phyloP scores from a whole-genome alignment of 192 early-diverging fungal genomes.

The Linnemannia schmuckeri region DNA sequence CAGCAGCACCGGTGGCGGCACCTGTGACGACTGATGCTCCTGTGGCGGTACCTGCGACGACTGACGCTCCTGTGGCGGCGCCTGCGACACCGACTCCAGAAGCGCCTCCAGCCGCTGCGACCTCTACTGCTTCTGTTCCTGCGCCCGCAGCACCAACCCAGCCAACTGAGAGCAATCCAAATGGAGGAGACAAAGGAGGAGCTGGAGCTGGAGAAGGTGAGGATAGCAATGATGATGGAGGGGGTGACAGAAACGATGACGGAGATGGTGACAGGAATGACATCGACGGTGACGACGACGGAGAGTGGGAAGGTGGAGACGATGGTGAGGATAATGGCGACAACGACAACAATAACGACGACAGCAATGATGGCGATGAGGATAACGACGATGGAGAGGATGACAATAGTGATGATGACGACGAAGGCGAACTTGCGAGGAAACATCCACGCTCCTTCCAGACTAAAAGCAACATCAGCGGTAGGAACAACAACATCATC shows the following conservation, averaged over 20 bases:
- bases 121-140: no score
- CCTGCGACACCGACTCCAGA: constrained; percentile 3
- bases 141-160: neutral
- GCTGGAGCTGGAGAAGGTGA: no score
- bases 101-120: neutral
- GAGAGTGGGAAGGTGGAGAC: neutral
- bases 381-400: neutral
- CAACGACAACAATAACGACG: neutral
- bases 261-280: constrained; percentile 7
- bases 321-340: neutral
- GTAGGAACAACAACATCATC: neutral
- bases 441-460: constrained; percentile 1
- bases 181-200: neutral
- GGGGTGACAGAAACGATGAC: neutral
- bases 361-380: neutral
- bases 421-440: neutral
- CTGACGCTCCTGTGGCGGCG: neutral
- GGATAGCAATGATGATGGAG: neutral
- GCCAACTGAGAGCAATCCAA: neutral
- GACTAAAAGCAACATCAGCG: no score
- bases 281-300: neutral
- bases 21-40: neutral
- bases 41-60: neutral
- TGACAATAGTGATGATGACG: neutral
- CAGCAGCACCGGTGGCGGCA: neutral